These are phyloP conservation scores for Helianthus tuberosus DNA, from an alignment of 129 eudicot species.

Conservation along the genomic window DNA sequence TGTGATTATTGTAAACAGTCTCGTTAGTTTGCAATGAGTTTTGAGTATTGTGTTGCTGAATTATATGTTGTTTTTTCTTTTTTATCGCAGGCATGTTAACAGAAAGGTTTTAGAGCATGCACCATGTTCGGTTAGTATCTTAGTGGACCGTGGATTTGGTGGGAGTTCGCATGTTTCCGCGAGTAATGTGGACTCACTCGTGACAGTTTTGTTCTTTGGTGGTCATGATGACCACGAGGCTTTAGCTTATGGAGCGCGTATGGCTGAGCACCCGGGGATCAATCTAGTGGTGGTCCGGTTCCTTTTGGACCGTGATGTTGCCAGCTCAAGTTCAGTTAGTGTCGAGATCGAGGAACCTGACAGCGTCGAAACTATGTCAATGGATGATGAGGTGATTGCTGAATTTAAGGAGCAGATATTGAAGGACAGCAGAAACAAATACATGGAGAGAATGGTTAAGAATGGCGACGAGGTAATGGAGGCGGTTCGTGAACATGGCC, in stretches of 20 bases:
- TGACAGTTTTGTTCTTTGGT: conserved; percentile 77
- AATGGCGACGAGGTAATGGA: conserved; percentile 32
- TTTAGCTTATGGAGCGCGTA: conserved; percentile 68
- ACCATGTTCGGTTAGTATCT: conserved; percentile 80
- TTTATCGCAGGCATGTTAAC: conserved; percentile 51
- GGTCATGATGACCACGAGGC: conserved; percentile 97
- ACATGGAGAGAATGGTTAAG: conserved; percentile 51
- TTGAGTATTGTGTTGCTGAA: not conserved
- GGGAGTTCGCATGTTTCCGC: conserved; percentile 76
- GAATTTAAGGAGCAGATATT: conserved; percentile 45
- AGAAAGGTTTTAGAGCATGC: conserved; percentile 75
- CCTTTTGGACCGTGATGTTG: conserved; percentile 41
- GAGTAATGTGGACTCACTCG: conserved; percentile 60
- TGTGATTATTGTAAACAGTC: not conserved
- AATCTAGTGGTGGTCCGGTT: conserved; percentile 61
- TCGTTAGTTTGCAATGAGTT: not conserved
- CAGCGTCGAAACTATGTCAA: conserved; percentile 32
- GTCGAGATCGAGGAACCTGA: conserved; percentile 44
- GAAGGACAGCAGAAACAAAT: conserved; percentile 41
- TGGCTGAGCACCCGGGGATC: conserved; percentile 98
- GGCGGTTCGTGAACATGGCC: conserved; percentile 35
- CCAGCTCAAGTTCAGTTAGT: conserved; percentile 33
- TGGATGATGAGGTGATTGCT: conserved; percentile 52
- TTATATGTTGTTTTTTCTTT: not conserved
- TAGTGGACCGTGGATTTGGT: conserved; percentile 90